These are phyloP conservation scores for Lepidium aucheri DNA, from an alignment of 345 rosid species.

Conservation along the genomic window DNA sequence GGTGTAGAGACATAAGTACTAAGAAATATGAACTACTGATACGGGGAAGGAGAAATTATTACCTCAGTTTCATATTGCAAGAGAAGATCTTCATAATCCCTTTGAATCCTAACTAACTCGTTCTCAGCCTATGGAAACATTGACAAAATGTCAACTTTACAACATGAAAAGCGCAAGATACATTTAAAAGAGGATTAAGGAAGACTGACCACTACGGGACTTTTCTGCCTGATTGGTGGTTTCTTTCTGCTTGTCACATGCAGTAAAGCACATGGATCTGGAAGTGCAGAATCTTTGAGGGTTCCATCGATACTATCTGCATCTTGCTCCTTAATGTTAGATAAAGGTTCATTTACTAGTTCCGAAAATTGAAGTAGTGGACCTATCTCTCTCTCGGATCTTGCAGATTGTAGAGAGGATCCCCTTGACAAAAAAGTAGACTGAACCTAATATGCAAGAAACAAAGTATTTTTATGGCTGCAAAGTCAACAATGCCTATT, in stretches of 20 bases:
- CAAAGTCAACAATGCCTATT: background rate
- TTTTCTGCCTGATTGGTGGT: constrained; percentile 44
- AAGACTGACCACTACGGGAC: constrained; percentile 47
- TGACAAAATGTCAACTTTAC: constrained; percentile 20
- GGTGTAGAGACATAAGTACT: constrained; percentile 1
- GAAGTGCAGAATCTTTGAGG: constrained; percentile 44
- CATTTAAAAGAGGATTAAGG: constrained; percentile 5
- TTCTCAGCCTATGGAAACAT: constrained; percentile 42
- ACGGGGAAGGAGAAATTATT: constrained; percentile 5
- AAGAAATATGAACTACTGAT: background rate
- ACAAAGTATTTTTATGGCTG: constrained; percentile 5
- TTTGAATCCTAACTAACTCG: constrained; percentile 39
- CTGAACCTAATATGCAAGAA: constrained; percentile 36
- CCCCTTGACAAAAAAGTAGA: constrained; percentile 35
- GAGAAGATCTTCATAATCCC: constrained; percentile 63
- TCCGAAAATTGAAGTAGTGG: constrained; percentile 71
- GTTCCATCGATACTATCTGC: constrained; percentile 29
- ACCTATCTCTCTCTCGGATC: constrained; percentile 41
- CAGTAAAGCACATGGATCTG: constrained; percentile 63
- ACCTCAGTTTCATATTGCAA: constrained; percentile 65
- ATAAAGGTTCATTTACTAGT: constrained; percentile 36
- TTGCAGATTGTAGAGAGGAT: constrained; percentile 38
- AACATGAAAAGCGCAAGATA: constrained; percentile 15
- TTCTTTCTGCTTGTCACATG: constrained; percentile 82
- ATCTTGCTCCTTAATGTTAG: constrained; percentile 30